These are phyloP conservation scores for Cotoneaster glaucophyllus DNA, from an alignment of 306 rosid species.

Conservation along the genomic window DNA sequence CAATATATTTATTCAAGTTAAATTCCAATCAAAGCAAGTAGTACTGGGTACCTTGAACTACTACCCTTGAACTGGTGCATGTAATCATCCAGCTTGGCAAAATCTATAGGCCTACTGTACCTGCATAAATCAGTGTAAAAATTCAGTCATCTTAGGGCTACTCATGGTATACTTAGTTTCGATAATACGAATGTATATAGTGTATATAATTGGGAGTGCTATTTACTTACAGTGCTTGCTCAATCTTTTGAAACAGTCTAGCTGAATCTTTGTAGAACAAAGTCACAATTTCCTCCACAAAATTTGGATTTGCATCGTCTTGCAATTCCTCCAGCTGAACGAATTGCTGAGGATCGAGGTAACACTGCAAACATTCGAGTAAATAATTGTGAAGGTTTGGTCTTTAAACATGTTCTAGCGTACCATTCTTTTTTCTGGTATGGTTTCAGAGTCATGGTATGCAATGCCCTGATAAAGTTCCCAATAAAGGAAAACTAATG, in stretches of 20 bases:
- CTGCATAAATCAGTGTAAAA: constrained; percentile 21
- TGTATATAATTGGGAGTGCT: not conserved
- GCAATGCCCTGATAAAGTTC: too few relatives aligned
- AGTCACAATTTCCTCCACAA: constrained; percentile 72
- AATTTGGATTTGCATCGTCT: constrained; percentile 66
- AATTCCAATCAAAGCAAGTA: not conserved
- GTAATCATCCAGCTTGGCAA: constrained; percentile 44
- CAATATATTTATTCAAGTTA: not conserved
- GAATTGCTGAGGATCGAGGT: constrained; percentile 69
- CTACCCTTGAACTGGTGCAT: constrained; percentile 89
- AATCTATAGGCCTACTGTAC: constrained; percentile 35
- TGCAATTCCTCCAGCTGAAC: constrained; percentile 70
- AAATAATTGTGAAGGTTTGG: not conserved
- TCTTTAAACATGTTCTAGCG: not conserved
- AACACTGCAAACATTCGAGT: constrained; percentile 36
- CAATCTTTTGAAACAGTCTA: constrained; percentile 52
- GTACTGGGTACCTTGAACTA: constrained; percentile 44
- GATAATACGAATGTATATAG: not conserved
- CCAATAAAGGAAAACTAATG: too few relatives aligned
- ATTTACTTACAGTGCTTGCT: constrained; percentile 50
- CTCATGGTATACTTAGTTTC: too few relatives aligned
- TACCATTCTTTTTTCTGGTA: not conserved
- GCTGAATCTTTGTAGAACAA: constrained; percentile 58
- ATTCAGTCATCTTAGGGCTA: not conserved
- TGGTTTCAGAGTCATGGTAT: not conserved